Percentiles rank a stretch among this genome's conserved stretches.
These are phyloP conservation scores for Balamuthia mandrillaris DNA, from an alignment of 208 protist genomes.

Conservation along the genomic window DNA sequence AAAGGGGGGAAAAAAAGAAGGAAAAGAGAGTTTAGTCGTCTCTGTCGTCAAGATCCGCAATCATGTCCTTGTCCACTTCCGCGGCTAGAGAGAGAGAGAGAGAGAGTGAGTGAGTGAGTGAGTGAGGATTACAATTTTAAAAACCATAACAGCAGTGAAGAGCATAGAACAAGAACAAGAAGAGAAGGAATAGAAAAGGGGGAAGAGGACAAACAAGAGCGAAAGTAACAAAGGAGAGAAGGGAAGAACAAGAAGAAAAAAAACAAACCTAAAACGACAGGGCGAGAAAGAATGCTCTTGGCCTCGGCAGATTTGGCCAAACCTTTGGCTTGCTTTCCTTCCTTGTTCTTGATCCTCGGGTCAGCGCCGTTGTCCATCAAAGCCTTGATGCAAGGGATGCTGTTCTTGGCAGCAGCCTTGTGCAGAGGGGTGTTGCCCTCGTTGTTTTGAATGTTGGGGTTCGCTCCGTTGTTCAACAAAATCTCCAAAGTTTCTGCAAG, in stretches of 20 bases:
- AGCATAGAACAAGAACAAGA: too few relatives aligned
- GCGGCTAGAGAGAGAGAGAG: too few relatives aligned
- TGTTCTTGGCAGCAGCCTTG: conserved; percentile 29
- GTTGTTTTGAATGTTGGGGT: conserved; percentile 25
- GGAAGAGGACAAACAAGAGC: background rate
- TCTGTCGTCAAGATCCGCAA: background rate
- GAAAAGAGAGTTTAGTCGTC: background rate
- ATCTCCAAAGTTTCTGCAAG: conserved; percentile 16
- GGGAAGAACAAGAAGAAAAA: background rate
- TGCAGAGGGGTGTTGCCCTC: conserved; percentile 5
- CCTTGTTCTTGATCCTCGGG: conserved; percentile 8
- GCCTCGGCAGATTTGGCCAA: conserved; percentile 24
- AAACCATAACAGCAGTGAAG: too few relatives aligned
- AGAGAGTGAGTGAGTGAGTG: too few relatives aligned
- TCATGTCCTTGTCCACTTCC: conserved; percentile 37
- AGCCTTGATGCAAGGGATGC: conserved; percentile 10
- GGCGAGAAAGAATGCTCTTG: conserved; percentile 1
- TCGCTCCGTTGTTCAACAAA: background rate
- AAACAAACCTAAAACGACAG: background rate
- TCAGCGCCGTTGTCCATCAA: conserved; percentile 23
- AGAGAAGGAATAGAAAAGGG: background rate
- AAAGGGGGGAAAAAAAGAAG: too few relatives aligned
- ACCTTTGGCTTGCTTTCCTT: background rate
- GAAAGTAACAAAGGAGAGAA: background rate
- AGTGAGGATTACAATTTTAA: too few relatives aligned